phyloP scores from a whole-genome alignment of 768 basidiomycete species.

The Mrakia gelida region DNA sequence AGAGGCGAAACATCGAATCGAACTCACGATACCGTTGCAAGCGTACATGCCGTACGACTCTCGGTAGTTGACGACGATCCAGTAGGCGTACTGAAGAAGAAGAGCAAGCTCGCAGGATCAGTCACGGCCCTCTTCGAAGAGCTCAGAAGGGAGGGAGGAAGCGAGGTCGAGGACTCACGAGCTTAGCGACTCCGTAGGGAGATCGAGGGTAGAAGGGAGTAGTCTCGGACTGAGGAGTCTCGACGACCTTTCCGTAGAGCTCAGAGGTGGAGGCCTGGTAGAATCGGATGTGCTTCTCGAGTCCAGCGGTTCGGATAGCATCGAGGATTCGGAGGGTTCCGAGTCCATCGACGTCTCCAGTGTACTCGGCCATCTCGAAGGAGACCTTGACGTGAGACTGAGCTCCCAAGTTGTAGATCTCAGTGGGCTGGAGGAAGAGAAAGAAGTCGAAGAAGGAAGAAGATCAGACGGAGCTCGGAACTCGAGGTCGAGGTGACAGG shows the following conservation, averaged over 20 bases:
- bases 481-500: background rate
- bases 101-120: background rate
- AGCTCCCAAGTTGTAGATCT: slow-evolving; percentile 96
- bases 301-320: slow-evolving; percentile 89
- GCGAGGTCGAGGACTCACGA: slow-evolving; percentile 42
- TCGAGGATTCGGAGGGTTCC: slow-evolving; percentile 94
- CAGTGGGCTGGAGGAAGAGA: slow-evolving; percentile 55
- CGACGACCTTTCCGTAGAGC: slow-evolving; percentile 92
- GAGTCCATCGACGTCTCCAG: slow-evolving; percentile 91
- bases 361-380: slow-evolving; percentile 99
- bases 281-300: slow-evolving; percentile 88
- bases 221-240: slow-evolving; percentile 90
- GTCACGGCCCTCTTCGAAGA: background rate
- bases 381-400: slow-evolving; percentile 99
- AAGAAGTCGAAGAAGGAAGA: background rate
- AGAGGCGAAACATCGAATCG: background rate
- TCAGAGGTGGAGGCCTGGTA: slow-evolving; percentile 98
- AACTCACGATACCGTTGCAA: slow-evolving; percentile 64
- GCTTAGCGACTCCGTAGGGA: slow-evolving; percentile 92
- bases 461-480: background rate
- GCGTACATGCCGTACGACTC: slow-evolving; percentile 90
- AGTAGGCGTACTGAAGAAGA: slow-evolving; percentile 41
- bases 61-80: slow-evolving; percentile 47
- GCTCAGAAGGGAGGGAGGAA: background rate
- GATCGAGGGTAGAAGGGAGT: slow-evolving; percentile 98